Percentiles rank a stretch among this genome's conserved stretches.
These are phyloP conservation scores for Akanthomyces muscarius DNA, from an alignment of 2,329 filamentous ascomycete genomes.

Conservation along the genomic window DNA sequence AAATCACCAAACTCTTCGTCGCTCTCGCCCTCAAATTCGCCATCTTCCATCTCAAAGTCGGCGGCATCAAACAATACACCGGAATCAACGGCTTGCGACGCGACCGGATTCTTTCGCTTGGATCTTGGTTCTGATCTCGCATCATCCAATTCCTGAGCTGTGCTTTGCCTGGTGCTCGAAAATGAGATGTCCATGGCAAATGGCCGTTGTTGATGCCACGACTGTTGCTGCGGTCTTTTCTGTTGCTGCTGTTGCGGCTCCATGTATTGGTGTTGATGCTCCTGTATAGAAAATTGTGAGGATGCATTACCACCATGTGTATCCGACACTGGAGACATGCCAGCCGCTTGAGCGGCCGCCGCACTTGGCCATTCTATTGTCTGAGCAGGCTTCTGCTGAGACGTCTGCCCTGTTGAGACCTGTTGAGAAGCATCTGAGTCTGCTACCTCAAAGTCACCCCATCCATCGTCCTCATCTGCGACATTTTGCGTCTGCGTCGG, in stretches of 20 bases:
- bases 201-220: neutral
- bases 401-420: neutral
- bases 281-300: neutral
- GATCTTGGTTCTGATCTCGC: conserved; percentile 19
- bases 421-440: conserved; percentile 25
- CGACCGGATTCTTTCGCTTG: conserved; percentile 22
- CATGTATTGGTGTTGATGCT: neutral
- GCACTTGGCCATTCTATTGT: conserved; percentile 14
- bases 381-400: neutral
- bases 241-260: neutral
- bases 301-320: neutral
- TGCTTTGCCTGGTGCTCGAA: neutral
- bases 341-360: neutral
- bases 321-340: neutral
- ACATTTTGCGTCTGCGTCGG: conserved; percentile 14
- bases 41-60: conserved; percentile 43
- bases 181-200: neutral
- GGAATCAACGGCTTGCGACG: conserved; percentile 32
- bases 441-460: conserved; percentile 65
- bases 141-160: neutral
- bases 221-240: no score
- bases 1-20: conserved; percentile 52
- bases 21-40: conserved; percentile 41
- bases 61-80: conserved; percentile 66
- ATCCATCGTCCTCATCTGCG: conserved; percentile 56